Conservation (phyloP, 352 stramenopile genomes). For the Globisporangium rhizosaccharum region DNA sequence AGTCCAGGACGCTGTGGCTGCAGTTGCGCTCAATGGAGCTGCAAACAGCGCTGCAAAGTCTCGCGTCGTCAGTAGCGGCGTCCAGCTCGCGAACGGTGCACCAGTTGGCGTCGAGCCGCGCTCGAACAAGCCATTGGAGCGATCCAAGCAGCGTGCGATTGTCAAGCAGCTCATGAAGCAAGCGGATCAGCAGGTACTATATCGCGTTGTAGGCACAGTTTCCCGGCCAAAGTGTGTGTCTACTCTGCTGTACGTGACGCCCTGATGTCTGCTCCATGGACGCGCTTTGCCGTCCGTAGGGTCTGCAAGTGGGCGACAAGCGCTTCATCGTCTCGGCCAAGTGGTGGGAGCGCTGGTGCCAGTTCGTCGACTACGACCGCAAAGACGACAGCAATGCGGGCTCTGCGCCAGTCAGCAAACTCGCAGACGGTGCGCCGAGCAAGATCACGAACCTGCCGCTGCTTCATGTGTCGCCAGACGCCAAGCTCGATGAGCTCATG, state of each 20-base stretch:
- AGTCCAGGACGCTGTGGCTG: conserved; percentile 2
- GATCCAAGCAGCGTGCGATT: conserved; percentile 44
- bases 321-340: conserved; percentile 73
- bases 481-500: conserved; percentile 60
- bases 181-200: conserved; percentile 42
- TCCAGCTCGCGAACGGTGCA: conserved; percentile 5
- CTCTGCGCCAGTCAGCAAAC: background rate
- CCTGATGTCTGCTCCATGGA: background rate
- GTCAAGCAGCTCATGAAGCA: conserved; percentile 54
- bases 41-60: conserved; percentile 10
- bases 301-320: conserved; percentile 71
- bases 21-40: background rate
- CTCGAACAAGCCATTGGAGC: conserved; percentile 21
- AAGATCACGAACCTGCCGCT: conserved; percentile 63
- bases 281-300: conserved; percentile 11
- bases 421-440: conserved; percentile 25
- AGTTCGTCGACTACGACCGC: conserved; percentile 60
- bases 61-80: background rate
- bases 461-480: conserved; percentile 41
- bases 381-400: conserved; percentile 6
- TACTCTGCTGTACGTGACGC: background rate
- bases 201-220: no score
- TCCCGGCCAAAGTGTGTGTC: background rate
- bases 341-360: conserved; percentile 80
- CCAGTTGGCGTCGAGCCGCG: conserved; percentile 13